Conservation (phyloP, 2,329 filamentous ascomycete genomes). For the Nemania sp. region DNA sequence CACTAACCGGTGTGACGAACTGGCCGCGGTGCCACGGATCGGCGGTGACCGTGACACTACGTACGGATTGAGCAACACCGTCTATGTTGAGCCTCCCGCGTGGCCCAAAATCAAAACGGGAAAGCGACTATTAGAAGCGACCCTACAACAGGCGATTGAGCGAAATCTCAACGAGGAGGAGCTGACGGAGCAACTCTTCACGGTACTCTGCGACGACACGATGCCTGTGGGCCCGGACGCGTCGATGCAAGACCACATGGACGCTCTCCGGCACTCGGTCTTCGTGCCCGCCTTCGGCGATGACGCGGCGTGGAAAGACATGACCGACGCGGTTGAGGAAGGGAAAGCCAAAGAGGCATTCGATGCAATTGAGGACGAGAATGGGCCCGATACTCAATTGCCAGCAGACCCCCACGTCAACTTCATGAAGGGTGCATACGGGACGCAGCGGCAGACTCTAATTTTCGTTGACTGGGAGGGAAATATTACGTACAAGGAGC, state of each 20-base stretch:
- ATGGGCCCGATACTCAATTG: conserved; percentile 41
- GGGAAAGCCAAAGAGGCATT: conserved; percentile 45
- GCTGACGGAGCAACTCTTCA: conserved; percentile 56
- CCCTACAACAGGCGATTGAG: conserved; percentile 46
- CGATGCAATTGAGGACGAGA: conserved; percentile 43
- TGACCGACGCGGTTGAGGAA: conserved; percentile 46
- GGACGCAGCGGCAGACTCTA: conserved; percentile 67
- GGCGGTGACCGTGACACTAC: conserved; percentile 54
- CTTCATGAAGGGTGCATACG: conserved; percentile 64
- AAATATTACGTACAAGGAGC: conserved; percentile 61
- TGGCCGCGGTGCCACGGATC: conserved; percentile 61
- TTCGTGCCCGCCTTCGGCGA: conserved; percentile 64
- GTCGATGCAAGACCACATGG: conserved; percentile 58
- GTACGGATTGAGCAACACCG: conserved; percentile 66
- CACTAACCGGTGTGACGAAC: conserved; percentile 60
- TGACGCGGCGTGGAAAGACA: conserved; percentile 48
- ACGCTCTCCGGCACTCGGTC: conserved; percentile 60
- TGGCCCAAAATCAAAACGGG: conserved; percentile 67
- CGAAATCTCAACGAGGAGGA: conserved; percentile 48
- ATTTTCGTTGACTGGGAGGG: conserved; percentile 66
- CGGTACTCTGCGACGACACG: conserved; percentile 59
- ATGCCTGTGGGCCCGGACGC: conserved; percentile 50
- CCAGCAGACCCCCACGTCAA: conserved; percentile 45
- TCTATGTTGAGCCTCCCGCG: conserved; percentile 53
- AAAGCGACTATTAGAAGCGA: conserved; percentile 48